These are phyloP conservation scores for Chaetomium fimeti DNA, from an alignment of 495 filamentous ascomycete species.

Conservation along the genomic window DNA sequence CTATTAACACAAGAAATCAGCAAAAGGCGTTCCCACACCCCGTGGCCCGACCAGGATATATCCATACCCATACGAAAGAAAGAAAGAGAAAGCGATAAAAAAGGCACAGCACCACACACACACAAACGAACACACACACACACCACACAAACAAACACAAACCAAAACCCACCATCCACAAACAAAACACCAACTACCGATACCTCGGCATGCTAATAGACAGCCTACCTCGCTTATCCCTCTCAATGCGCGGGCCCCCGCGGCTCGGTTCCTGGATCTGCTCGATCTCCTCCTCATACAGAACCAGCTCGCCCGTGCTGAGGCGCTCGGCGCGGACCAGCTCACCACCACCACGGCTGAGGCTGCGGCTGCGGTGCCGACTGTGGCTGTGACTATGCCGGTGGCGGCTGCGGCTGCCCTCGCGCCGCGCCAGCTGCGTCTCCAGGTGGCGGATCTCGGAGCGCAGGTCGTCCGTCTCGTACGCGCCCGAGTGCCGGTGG, in stretches of 20 bases:
- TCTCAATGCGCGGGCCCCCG: slow-evolving; percentile 65
- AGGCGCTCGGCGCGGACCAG: slow-evolving; percentile 49
- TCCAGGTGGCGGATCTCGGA: slow-evolving; percentile 47
- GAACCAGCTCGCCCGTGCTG: slow-evolving; percentile 52
- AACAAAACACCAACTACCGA: slow-evolving; percentile 41
- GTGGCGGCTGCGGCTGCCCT: slow-evolving; percentile 14
- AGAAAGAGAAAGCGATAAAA: neutral
- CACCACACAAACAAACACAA: neutral
- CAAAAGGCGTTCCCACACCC: neutral
- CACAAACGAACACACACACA: neutral
- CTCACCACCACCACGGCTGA: slow-evolving; percentile 30
- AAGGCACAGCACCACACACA: neutral
- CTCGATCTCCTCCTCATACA: slow-evolving; percentile 56
- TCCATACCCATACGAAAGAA: neutral
- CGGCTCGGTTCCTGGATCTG: slow-evolving; percentile 49
- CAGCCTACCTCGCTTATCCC: slow-evolving; percentile 86
- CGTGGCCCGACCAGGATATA: neutral
- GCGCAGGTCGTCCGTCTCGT: slow-evolving; percentile 37
- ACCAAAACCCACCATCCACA: slow-evolving; percentile 22
- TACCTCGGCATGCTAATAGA: slow-evolving; percentile 61
- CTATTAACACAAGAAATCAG: slow-evolving; percentile 32
- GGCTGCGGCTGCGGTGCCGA: slow-evolving; percentile 32
- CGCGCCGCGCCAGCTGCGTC: slow-evolving; percentile 27
- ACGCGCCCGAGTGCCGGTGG: slow-evolving; percentile 26
- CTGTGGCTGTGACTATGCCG: slow-evolving; percentile 1